Evolutionary conservation across 2,329 filamentous ascomycete species (phyloP), one percentile per base, ranked within the genome.

Genomic region (Reticulascus tulasneorum): DNA sequence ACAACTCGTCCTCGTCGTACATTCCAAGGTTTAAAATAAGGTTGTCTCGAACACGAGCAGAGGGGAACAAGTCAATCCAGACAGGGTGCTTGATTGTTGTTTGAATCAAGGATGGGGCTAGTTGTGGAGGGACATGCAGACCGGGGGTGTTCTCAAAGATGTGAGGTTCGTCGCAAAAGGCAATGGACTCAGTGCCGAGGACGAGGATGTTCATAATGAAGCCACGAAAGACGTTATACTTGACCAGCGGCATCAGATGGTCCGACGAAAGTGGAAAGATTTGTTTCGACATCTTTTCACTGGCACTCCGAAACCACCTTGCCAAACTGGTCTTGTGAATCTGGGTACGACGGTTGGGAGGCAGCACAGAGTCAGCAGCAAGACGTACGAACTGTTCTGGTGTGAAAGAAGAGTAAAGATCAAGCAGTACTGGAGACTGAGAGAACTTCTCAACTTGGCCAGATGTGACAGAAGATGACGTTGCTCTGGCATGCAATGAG

Each of bases 1-100:
- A 36, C 9, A 46, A 19, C 13, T 44, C 43, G n/a, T 48, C 45
- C 3, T 55, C 48, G 19, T 51, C 46, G 6, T 46, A 37, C 2
- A 9, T 11, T 4, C 35, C 26, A 4, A 11, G 44, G 9, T 28
- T 38, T 8, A 30, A 35, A 2, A 63, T 33, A 5, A 62, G 30
- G 31, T 59, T 62, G n/a, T 63, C 53, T 5, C 60, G 46, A 39
- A 62, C 49, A 12, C 30, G 37, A 4, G 61, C 52, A 9, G 60
- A 47, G 2, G 60, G 61, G 18, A 64, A 47, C 1, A 63, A 43
- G 45, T 63, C 60, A 7, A 63, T 36, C 55, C 60, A 64, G 3
- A 58, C 57, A 25, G 60, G 56, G 26, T 64, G 61, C 2, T 41
- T 33, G 1, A 50, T 41, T 2, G 44, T 30, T 19, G 46, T 39